These are phyloP conservation scores for Naganishia albida DNA, from an alignment of 1,284 basidiomycete genomes.

Conservation along the genomic window DNA sequence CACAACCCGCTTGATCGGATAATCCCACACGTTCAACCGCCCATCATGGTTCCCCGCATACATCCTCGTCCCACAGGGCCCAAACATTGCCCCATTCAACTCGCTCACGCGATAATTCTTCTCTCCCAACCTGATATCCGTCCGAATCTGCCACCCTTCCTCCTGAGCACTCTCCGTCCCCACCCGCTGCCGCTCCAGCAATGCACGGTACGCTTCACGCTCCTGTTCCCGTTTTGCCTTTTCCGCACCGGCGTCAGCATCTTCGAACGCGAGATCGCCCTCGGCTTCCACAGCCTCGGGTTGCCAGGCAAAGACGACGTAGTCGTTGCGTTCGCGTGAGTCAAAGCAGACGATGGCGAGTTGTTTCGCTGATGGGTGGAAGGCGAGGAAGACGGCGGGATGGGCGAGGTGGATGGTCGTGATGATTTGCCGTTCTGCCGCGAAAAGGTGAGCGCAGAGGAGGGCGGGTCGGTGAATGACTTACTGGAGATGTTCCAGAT, in stretches of 20 bases:
- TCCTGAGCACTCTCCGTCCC: constrained; percentile 6
- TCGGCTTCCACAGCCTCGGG: constrained; percentile 14
- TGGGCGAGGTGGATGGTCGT: constrained; percentile 32
- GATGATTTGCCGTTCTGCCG: constrained; percentile 29
- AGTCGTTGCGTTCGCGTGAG: constrained; percentile 22
- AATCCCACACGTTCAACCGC: constrained; percentile 31
- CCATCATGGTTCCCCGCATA: constrained; percentile 33
- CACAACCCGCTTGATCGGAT: constrained; percentile 27
- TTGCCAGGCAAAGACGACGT: constrained; percentile 31
- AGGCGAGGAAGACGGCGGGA: constrained; percentile 29
- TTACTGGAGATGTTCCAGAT: constrained; percentile 32
- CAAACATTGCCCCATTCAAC: constrained; percentile 31
- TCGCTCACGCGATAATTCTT: constrained; percentile 24
- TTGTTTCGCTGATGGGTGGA: constrained; percentile 33
- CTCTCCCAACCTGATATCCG: constrained; percentile 25
- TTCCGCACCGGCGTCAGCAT: constrained; percentile 4
- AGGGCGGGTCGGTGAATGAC: not conserved
- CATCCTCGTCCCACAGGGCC: constrained; percentile 32
- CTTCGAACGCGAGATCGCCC: constrained; percentile 14
- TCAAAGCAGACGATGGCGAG: constrained; percentile 31
- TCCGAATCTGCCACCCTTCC: constrained; percentile 30
- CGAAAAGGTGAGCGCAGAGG: not conserved
- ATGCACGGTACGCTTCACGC: constrained; percentile 17
- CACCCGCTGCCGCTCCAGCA: constrained; percentile 16
- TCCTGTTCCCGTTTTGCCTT: constrained; percentile 12